A percentile compares a stretch with the other conserved stretches of the same genome.
phyloP scores from a whole-genome alignment of 352 stramenopile genomes.

The Phytophthora agathidicida region DNA sequence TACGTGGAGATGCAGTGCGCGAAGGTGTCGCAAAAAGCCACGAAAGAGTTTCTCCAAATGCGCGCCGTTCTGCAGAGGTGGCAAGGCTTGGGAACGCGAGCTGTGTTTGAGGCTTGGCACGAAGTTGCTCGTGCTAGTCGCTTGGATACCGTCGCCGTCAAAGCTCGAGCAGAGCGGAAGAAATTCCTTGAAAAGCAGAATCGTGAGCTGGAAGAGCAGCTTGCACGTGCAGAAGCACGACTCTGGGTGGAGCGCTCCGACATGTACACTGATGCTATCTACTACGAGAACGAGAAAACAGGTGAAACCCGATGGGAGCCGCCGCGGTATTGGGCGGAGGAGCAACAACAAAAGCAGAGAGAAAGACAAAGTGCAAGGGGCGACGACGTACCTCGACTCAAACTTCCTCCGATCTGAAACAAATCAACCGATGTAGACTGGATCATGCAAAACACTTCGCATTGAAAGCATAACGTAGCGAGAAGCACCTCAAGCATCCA shows the following conservation, averaged over 20 bases:
- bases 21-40: conserved; percentile 50
- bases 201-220: conserved; percentile 48
- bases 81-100: conserved; percentile 55
- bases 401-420: conserved; percentile 31
- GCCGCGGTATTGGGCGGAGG: conserved; percentile 61
- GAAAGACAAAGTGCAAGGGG: conserved; percentile 6
- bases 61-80: conserved; percentile 57
- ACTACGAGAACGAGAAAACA: conserved; percentile 62
- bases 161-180: conserved; percentile 38
- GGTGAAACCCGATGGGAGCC: conserved; percentile 56
- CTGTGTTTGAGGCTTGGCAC: conserved; percentile 68
- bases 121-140: conserved; percentile 49
- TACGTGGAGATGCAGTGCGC: conserved; percentile 60
- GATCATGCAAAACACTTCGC: conserved; percentile 15
- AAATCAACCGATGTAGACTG: neutral
- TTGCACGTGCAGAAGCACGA: conserved; percentile 49
- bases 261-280: conserved; percentile 71
- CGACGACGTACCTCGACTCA: conserved; percentile 23
- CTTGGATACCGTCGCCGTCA: conserved; percentile 34
- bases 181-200: conserved; percentile 65
- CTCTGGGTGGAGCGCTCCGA: conserved; percentile 61
- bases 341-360: conserved; percentile 35
- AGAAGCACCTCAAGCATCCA: too few species aligned
- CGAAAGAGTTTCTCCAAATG: conserved; percentile 68
- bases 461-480: conserved; percentile 27